phyloP scores from a whole-genome alignment of 176 grass and related monocot genomes.

The Olyra latifolia region DNA sequence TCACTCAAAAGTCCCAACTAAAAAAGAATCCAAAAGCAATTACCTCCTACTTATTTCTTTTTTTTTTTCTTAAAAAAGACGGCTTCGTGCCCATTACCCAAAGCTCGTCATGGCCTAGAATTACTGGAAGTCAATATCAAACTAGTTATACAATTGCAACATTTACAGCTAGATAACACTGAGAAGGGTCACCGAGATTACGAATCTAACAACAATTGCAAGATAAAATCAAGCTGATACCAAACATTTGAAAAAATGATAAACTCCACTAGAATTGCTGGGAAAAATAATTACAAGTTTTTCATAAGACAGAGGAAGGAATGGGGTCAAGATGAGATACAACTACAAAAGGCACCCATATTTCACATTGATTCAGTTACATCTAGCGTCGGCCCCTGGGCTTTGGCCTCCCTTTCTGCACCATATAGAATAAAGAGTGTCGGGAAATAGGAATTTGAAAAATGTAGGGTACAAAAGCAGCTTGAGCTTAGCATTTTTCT shows the following conservation, averaged over 20 bases:
- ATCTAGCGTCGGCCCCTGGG: conserved; percentile 60
- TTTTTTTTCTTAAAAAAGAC: neutral
- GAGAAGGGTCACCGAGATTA: neutral
- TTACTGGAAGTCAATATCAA: neutral
- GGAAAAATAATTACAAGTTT: conserved; percentile 33
- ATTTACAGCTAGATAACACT: neutral
- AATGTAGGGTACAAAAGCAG: neutral
- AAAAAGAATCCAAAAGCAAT: neutral
- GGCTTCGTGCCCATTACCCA: neutral
- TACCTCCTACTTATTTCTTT: neutral
- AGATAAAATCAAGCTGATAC: neutral
- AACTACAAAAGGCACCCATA: conserved; percentile 17
- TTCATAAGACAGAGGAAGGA: neutral
- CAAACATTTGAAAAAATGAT: neutral
- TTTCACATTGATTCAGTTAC: neutral
- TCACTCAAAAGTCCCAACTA: neutral
- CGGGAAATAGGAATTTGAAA: neutral
- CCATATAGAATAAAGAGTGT: neutral
- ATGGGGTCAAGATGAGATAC: conserved; percentile 24
- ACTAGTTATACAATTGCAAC: neutral
- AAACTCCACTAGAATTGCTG: conserved; percentile 19
- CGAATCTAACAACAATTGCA: neutral
- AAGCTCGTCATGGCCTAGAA: neutral
- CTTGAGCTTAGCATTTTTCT: conserved; percentile 11
- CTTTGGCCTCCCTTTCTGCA: conserved; percentile 86